phyloP scores from a whole-genome alignment of 371 early-diverging fungal species.

The Lichtheimia hyalospora region DNA sequence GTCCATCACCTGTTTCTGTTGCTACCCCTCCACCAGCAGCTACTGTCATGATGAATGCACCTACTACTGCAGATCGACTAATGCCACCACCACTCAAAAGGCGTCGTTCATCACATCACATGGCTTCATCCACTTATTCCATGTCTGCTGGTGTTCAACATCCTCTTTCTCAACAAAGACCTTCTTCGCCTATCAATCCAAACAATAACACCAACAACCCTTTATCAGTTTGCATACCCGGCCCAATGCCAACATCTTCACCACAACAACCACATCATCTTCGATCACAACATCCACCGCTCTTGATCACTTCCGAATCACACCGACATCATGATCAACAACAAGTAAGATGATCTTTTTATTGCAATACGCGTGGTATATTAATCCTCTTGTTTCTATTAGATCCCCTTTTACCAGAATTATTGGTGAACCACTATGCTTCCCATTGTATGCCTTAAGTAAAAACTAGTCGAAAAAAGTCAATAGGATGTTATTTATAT shows the following conservation, averaged over 20 bases:
- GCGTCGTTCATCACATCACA: conserved; percentile 2
- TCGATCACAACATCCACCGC: conserved; percentile 1
- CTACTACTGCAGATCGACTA: not conserved
- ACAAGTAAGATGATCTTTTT: conserved; percentile 1
- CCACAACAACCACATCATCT: not conserved
- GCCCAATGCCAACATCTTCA: not conserved
- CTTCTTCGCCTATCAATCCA: not conserved
- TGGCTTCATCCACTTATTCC: not conserved
- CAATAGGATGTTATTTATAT: no score
- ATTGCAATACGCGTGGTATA: not conserved
- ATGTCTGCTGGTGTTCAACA: not conserved
- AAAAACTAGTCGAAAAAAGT: no score
- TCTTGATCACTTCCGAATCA: not conserved
- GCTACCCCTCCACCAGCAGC: not conserved
- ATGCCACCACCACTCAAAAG: not conserved
- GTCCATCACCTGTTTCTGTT: conserved; percentile 9
- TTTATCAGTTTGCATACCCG: not conserved
- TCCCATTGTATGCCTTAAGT: no score
- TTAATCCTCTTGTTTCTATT: no score
- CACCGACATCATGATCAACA: not conserved
- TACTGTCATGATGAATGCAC: not conserved
- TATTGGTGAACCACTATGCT: no score
- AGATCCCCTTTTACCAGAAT: not conserved
- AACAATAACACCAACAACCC: not conserved
- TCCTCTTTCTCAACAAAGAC: not conserved